Evolutionary conservation across 1,284 basidiomycete genomes (phyloP).

Genomic region (Prillingera fragicola): DNA sequence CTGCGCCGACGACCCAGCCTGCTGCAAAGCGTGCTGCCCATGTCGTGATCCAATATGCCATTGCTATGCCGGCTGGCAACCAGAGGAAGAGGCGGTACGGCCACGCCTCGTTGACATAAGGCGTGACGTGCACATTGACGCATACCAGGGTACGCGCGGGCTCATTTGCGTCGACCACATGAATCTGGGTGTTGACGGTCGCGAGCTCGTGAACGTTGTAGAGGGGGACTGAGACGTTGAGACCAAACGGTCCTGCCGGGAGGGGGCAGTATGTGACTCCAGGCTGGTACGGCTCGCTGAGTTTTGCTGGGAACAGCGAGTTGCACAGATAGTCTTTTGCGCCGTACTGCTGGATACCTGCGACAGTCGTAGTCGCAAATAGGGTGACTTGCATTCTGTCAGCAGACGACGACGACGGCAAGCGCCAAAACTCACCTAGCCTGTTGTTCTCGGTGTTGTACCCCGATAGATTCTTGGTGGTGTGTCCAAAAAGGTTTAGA

Average conservation of each 20-base stretch:
- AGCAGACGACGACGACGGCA: not conserved
- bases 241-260: slow-evolving; percentile 66
- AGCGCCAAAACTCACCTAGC: slow-evolving; percentile 54
- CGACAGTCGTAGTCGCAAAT: slow-evolving; percentile 70
- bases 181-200: slow-evolving; percentile 75
- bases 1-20: slow-evolving; percentile 57
- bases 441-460: slow-evolving; percentile 58
- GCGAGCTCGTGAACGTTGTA: slow-evolving; percentile 66
- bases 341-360: slow-evolving; percentile 67
- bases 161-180: slow-evolving; percentile 73
- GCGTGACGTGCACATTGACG: slow-evolving; percentile 70
- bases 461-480: slow-evolving; percentile 55
- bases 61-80: slow-evolving; percentile 67
- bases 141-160: slow-evolving; percentile 71
- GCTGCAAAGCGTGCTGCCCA: slow-evolving; percentile 74
- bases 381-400: slow-evolving; percentile 62
- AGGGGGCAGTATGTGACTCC: slow-evolving; percentile 65
- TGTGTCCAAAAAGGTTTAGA: slow-evolving; percentile 41
- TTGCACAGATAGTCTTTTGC: slow-evolving; percentile 70
- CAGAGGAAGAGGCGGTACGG: slow-evolving; percentile 73
- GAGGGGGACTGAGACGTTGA: slow-evolving; percentile 71
- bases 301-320: slow-evolving; percentile 63
- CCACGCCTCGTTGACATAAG: slow-evolving; percentile 62
- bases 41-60: slow-evolving; percentile 73
- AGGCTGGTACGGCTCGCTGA: slow-evolving; percentile 50